These are phyloP conservation scores for Paracoccidioides brasiliensis DNA, from an alignment of 2,329 filamentous ascomycete genomes.

Conservation along the genomic window DNA sequence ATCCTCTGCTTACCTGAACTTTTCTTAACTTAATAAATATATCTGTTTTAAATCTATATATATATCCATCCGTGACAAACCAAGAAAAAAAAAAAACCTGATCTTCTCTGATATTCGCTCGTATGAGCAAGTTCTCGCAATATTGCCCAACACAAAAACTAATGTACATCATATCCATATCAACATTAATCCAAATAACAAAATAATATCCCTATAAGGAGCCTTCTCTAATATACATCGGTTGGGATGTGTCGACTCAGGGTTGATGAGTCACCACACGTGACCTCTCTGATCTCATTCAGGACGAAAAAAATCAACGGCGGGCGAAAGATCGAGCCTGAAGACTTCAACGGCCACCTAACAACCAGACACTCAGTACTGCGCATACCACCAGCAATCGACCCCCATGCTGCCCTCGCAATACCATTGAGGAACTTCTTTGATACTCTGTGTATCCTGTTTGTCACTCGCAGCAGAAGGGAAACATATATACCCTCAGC, in stretches of 20 bases:
- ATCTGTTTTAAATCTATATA: neutral
- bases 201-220: too few relatives aligned
- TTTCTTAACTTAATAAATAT: too few relatives aligned
- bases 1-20: too few relatives aligned
- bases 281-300: neutral
- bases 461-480: neutral
- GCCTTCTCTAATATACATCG: too few relatives aligned
- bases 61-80: neutral
- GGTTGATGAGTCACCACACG: constrained; percentile 1
- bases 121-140: neutral
- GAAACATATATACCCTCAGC: neutral
- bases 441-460: neutral
- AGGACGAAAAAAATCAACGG: neutral
- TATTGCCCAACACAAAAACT: neutral
- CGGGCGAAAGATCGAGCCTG: neutral
- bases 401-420: neutral
- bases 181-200: neutral
- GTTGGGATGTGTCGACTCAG: neutral
- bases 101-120: neutral
- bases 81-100: neutral
- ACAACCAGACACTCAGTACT: neutral
- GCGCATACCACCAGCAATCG: neutral
- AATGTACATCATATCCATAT: neutral
- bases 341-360: neutral
- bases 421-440: neutral